A percentile compares a stretch with the other conserved stretches of the same genome.
phyloP scores from a whole-genome alignment of 768 basidiomycete species.

The Tulasnella sp. region DNA sequence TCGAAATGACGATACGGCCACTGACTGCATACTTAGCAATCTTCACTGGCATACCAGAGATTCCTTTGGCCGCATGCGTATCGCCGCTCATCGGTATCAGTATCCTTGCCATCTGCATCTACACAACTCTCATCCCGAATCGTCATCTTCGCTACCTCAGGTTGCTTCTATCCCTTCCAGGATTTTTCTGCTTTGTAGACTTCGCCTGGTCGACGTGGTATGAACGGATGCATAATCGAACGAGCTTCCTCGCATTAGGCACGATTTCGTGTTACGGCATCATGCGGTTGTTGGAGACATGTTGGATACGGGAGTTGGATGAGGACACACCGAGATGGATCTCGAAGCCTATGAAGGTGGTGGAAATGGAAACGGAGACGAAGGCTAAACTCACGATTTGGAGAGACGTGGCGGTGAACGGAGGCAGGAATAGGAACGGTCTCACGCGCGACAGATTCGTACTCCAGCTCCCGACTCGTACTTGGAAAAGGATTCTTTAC shows the following conservation, averaged over 20 bases:
- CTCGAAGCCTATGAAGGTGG: not conserved
- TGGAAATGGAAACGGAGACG: not conserved
- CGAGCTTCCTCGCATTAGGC: conserved; percentile 5
- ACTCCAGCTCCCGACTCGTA: conserved; percentile 4
- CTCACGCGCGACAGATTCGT: not conserved
- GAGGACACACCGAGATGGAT: conserved; percentile 8
- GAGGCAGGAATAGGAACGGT: not conserved
- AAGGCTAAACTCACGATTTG: too few relatives aligned
- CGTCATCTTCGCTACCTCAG: not conserved
- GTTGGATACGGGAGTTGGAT: not conserved
- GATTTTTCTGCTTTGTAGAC: not conserved
- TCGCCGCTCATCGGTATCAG: not conserved
- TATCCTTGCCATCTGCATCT: conserved; percentile 10
- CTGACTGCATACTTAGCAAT: not conserved
- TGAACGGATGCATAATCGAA: not conserved
- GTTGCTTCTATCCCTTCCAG: conserved; percentile 10
- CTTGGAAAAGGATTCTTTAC: conserved; percentile 1
- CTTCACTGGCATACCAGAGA: not conserved
- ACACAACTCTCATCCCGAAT: not conserved
- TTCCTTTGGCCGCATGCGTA: not conserved
- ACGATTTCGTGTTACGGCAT: conserved; percentile 1
- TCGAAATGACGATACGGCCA: too few relatives aligned
- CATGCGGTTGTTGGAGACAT: conserved; percentile 6
- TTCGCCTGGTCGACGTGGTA: conserved; percentile 7
- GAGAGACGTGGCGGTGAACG: too few relatives aligned